Base-by-base conservation (phyloP, 2,329 filamentous ascomycete species). In the Phyllosticta citribraziliensis region DNA sequence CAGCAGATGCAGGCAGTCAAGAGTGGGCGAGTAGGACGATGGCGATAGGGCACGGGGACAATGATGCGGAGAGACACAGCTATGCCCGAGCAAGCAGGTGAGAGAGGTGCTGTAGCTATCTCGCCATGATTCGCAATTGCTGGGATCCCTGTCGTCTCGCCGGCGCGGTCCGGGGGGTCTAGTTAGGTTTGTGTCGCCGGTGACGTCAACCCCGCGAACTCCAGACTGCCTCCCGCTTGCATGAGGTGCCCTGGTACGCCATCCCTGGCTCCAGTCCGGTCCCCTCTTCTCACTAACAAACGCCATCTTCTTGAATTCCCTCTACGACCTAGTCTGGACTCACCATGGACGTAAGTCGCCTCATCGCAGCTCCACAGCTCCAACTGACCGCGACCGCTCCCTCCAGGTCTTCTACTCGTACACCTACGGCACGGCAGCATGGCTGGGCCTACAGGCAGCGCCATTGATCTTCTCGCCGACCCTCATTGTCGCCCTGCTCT, bases 381-480 rank as follows among this genome's bases (percentile, higher is more conserved):
- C n/a, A 22, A 33, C 60, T 61, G 51, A 57, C 52, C 24, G 2
- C 12, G n/a, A 54, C 12, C 8, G 53, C 20, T 25, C 20, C 10
- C 55, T 55, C 40, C 51, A 78, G 74, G 74, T 76, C 64, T 76
- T 74, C 69, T 73, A 74, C 65, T 70, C 72, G 65, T 79, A 78
- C 72, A 71, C 70, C 63, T 72, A 75, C 62, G 70, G 72, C 62
- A 78, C 76, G 19, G 72, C 76, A 30, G 76, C 67, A 57, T 79
- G 76, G 75, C 64, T 76, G 56, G 67, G 75, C 20, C 65, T 75
- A 9, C 76, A 79, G 71, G 70, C 76, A 9, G 65, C 83, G 11
- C 78, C 84, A 0, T 76, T 88, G 63, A 78, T 88, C 59, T 66
- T 80, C 5, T 80, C 81, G 5, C 86, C 86, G 0, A 82, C 80